Percentiles rank a stretch among this genome's conserved stretches.
phyloP scores from a whole-genome alignment of 2,329 filamentous ascomycete genomes.

The Scleromitrula shiraiana region DNA sequence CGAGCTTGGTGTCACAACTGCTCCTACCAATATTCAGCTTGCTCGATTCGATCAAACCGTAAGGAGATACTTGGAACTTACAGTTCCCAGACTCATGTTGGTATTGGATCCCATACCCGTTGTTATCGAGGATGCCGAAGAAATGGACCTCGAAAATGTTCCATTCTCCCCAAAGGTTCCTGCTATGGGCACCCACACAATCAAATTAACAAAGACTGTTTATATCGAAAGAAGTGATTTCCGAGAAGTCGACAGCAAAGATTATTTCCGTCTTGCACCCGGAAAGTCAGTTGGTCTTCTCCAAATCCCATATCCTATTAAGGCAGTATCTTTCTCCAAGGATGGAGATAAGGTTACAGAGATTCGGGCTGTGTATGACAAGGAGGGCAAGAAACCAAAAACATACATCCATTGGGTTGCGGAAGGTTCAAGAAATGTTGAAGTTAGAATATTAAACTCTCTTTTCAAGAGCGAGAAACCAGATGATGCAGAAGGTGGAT shows the following conservation, averaged over 20 bases:
- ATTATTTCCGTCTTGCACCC: constrained; percentile 72
- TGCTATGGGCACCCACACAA: constrained; percentile 51
- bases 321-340: constrained; percentile 63
- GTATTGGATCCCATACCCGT: constrained; percentile 80
- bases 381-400: constrained; percentile 66
- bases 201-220: constrained; percentile 64
- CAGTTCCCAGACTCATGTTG: constrained; percentile 82
- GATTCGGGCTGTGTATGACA: constrained; percentile 60
- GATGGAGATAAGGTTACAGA: constrained; percentile 52
- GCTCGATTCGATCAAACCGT: constrained; percentile 78
- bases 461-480: constrained; percentile 86
- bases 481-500: constrained; percentile 67
- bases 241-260: constrained; percentile 60
- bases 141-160: constrained; percentile 59
- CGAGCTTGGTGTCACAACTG: constrained; percentile 83
- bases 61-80: constrained; percentile 77
- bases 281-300: constrained; percentile 68
- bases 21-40: constrained; percentile 70
- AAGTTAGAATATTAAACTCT: constrained; percentile 70
- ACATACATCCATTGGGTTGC: constrained; percentile 89
- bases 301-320: constrained; percentile 62
- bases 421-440: constrained; percentile 57
- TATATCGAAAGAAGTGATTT: constrained; percentile 82
- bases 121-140: constrained; percentile 69
- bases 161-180: constrained; percentile 81